phyloP scores from a whole-genome alignment of 2,329 filamentous ascomycete genomes.

The Penicillium psychrosexuale region DNA sequence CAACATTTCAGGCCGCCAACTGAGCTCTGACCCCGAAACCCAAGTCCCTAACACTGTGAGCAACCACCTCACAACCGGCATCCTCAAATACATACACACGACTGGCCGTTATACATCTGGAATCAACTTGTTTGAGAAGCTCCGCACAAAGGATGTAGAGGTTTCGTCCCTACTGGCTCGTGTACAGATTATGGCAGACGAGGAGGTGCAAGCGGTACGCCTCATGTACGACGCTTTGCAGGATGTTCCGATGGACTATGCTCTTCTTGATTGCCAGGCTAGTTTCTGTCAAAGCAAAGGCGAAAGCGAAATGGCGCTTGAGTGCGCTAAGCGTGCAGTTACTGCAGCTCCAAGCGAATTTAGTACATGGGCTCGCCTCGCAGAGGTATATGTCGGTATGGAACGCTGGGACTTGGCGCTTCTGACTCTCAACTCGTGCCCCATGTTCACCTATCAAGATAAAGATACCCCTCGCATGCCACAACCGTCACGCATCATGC shows the following conservation, averaged over 20 bases:
- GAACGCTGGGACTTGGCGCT: slow-evolving; percentile 97
- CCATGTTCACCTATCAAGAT: slow-evolving; percentile 99
- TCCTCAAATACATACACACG: slow-evolving; percentile 91
- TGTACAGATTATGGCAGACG: slow-evolving; percentile 89
- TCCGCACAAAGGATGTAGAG: slow-evolving; percentile 84
- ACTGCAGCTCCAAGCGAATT: slow-evolving; percentile 96
- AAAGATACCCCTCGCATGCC: slow-evolving; percentile 95
- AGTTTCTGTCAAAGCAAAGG: slow-evolving; percentile 88
- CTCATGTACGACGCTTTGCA: slow-evolving; percentile 84
- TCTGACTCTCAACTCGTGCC: slow-evolving; percentile 93
- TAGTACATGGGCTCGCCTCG: slow-evolving; percentile 89
- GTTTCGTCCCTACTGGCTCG: slow-evolving; percentile 89
- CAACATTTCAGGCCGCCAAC: slow-evolving; percentile 69
- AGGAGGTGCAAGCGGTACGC: slow-evolving; percentile 92
- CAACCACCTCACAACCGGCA: slow-evolving; percentile 90
- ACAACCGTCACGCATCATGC: slow-evolving; percentile 79
- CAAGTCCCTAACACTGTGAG: slow-evolving; percentile 96
- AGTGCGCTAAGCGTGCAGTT: slow-evolving; percentile 90
- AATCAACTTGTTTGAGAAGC: slow-evolving; percentile 96
- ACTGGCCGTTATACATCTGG: slow-evolving; percentile 92
- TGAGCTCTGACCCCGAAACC: slow-evolving; percentile 94
- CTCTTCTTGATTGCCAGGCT: slow-evolving; percentile 90
- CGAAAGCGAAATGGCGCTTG: slow-evolving; percentile 78
- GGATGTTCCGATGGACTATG: slow-evolving; percentile 95
- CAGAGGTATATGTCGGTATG: slow-evolving; percentile 87